Base-by-base conservation (phyloP, 768 basidiomycete species). In the Termitomyces sp. region DNA sequence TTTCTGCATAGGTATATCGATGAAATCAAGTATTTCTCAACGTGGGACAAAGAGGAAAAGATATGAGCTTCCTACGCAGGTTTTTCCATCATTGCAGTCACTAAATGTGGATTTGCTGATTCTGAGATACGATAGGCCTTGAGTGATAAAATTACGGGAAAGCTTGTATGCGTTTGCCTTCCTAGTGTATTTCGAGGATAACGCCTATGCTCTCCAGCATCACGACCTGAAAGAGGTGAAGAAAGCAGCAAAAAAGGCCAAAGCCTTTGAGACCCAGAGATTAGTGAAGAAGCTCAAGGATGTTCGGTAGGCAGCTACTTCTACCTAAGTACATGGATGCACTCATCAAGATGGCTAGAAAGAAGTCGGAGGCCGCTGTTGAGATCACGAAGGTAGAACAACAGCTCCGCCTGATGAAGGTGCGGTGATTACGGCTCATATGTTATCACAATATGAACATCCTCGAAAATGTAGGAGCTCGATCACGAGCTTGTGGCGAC, bases 231-330 rank as follows among this genome's bases (percentile, higher is more conserved):
- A 82, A 66, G 86, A 88, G 61, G 79, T 89, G 9, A 79, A 80
- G 60, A 89, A 88, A 63, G 81, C 86, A 5, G 82, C 87, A 28
- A 95, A 92, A 74, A 91, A 88, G 64, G 87, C 88, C 10, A 91
- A 84, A 67, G 72, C 80, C 0, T 89, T 91, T 59, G 94, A 96
- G 72, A 82, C 81, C 0, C 89, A 87, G 68, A 89, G 87, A 67
- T 70, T 88, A n/a, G 79, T 94, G 56, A 95, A 93, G 76, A 85
- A 82, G 69, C 72, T 94, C 28, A 93, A 89, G 68, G 78, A 76
- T 25, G 68, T 86, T 28, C 74, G 88, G 89, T 89, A 59, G 50
- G 74, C 5, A 27, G 12, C 17, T 16, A 34, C 10, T 27, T n/a
- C 1, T 54, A 35, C 35, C 23, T 6, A 35, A 42, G 6, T 19